Percentiles rank a stretch among this genome's conserved stretches.
Conservation (phyloP, 78 protist species). For the slime mould (Dictyostelium discoideum) region DNA sequence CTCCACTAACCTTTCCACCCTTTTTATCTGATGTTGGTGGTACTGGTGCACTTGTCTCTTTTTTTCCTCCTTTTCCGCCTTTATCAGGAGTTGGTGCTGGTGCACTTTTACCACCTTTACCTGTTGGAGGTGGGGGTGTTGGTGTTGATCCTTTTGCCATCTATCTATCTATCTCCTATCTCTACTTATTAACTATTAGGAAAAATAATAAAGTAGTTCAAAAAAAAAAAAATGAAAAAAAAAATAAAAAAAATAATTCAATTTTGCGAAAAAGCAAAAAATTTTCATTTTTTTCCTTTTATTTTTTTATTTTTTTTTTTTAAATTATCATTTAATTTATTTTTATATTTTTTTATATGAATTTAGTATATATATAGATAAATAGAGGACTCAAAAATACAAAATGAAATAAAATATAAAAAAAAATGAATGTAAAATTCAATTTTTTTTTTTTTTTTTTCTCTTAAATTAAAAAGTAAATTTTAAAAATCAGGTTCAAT, state of each 20-base stretch:
- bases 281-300: background rate
- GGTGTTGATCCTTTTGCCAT: slow-evolving; percentile 6
- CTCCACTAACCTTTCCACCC: background rate
- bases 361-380: no score
- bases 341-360: no score
- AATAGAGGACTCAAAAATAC: no score
- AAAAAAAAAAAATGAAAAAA: background rate
- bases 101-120: background rate
- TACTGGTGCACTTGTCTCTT: background rate
- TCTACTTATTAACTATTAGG: no score
- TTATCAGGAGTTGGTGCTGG: background rate
- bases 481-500: no score
- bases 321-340: no score
- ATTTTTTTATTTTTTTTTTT: no score
- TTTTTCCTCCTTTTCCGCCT: background rate
- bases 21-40: background rate
- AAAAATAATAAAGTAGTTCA: no score
- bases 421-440: no score
- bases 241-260: background rate
- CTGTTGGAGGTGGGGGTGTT: background rate
- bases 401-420: no score
- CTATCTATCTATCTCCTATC: background rate
- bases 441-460: no score
- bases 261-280: background rate
- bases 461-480: no score